Base-by-base conservation (phyloP, 2,329 filamentous ascomycete species). In the Aspergillus pseudoglaucus region DNA sequence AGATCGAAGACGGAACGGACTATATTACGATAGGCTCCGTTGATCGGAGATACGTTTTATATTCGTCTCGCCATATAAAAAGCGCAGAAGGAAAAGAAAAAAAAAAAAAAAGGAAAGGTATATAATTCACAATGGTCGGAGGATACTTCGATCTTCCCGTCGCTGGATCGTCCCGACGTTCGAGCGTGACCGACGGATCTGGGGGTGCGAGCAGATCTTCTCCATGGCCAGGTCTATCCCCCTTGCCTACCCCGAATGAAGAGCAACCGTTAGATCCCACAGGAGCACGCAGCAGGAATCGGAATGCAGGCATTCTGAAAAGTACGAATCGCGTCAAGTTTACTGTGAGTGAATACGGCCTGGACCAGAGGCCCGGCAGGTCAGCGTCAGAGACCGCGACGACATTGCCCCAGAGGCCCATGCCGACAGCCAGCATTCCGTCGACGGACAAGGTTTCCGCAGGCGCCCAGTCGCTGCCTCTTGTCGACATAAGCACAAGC, bases 261-360 rank as follows among this genome's bases (percentile, higher is more conserved):
- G 55, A 56, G 41, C 50, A 52, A 22, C 51, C 52, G 37, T 43
- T 46, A 42, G 59, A 59, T 44, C 47, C 57, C 38, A 56, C 47
- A 46, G 59, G 51, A 45, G 57, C 58, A 53, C 65, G 62, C 57
- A 55, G 54, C 54, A 66, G 50, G 55, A 51, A 59, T 53, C 57
- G 61, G 66, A 69, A 68, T 69, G 66, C 60, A 57, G 60, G 64
- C 50, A 67, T 65, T 62, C 59, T 61, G 39, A 64, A 60, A 47
- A 58, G 45, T 53, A 53, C 66, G 51, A 69, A 67, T 61, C 62
- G 61, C 46, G 56, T 66, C 49, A 63, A 67, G 44, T 63, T 63
- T 50, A 64, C 58, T 14, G 56, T 58, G 41, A 58, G 55, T 40
- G 56, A 60, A 45, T 51, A 54, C 33, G 58, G 59, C 42, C 40